phyloP scores from a whole-genome alignment of 176 grass and related monocot species.

The Urochloa ruziziensis region DNA sequence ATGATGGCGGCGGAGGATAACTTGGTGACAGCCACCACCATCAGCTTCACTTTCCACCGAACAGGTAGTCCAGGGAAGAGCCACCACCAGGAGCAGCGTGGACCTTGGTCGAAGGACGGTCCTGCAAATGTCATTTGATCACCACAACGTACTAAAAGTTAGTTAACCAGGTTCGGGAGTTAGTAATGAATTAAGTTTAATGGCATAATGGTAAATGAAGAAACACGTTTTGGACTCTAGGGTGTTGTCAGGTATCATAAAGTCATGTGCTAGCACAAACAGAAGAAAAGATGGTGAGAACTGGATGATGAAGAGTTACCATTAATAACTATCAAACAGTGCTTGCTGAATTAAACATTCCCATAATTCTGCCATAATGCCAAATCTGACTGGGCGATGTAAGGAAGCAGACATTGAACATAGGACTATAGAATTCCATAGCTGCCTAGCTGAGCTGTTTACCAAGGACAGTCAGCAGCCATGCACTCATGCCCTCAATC shows the following conservation, averaged over 20 bases:
- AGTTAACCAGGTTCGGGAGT: neutral
- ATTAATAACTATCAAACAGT: neutral
- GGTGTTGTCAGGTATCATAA: neutral
- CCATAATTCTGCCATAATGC: neutral
- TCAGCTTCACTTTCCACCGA: constrained; percentile 49
- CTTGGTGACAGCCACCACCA: neutral
- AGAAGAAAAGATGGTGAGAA: neutral
- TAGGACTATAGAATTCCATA: neutral
- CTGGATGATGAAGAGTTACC: too few relatives aligned
- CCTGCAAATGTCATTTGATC: constrained; percentile 20
- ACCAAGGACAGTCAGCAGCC: neutral
- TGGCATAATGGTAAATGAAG: neutral
- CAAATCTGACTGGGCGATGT: neutral
- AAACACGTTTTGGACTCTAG: neutral
- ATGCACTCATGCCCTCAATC: neutral
- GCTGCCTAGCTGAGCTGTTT: neutral
- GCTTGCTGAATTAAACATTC: neutral
- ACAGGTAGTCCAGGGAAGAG: constrained; percentile 67
- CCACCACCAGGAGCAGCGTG: constrained; percentile 56
- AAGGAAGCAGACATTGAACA: neutral
- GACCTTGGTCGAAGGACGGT: constrained; percentile 72
- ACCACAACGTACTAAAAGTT: neutral
- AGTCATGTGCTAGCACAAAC: neutral
- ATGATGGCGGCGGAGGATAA: neutral
- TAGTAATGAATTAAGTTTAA: neutral